Percentiles rank a stretch among this genome's conserved stretches.
Conservation (phyloP, 768 basidiomycete species). For the Boletus rubescentipes region DNA sequence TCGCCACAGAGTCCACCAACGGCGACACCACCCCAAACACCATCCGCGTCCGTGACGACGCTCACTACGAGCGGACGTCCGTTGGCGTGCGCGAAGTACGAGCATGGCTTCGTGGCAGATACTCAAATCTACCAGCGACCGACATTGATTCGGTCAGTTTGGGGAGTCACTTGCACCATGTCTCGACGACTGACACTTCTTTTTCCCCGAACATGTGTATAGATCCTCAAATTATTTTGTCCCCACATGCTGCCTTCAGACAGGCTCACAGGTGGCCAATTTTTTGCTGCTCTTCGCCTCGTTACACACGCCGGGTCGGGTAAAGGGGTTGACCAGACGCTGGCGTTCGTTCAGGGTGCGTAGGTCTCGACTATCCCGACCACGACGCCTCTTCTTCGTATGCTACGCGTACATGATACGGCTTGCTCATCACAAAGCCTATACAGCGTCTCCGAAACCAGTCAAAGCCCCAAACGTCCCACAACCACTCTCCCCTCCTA, state of each 20-base stretch:
- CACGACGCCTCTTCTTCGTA: not conserved
- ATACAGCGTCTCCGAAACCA: constrained; percentile 20
- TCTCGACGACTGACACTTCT: not conserved
- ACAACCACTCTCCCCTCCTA: constrained; percentile 22
- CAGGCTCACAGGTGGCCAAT: constrained; percentile 63
- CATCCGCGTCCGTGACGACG: constrained; percentile 37
- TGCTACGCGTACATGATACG: not conserved
- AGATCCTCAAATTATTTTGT: constrained; percentile 69
- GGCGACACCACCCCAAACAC: constrained; percentile 4
- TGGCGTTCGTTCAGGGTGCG: constrained; percentile 78
- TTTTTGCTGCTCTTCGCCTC: constrained; percentile 72
- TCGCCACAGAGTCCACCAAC: constrained; percentile 38
- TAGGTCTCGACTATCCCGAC: not conserved
- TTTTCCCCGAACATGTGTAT: not conserved
- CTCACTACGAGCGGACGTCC: constrained; percentile 50
- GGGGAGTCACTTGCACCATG: not conserved
- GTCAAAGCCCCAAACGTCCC: constrained; percentile 5
- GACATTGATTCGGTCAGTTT: constrained; percentile 59
- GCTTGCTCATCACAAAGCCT: constrained; percentile 9
- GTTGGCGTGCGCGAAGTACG: constrained; percentile 66
- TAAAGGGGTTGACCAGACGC: constrained; percentile 57
- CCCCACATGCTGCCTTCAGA: constrained; percentile 54
- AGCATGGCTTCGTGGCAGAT: constrained; percentile 75
- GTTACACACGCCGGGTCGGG: constrained; percentile 62
- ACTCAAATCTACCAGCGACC: constrained; percentile 48